Evolutionary conservation across 2,329 filamentous ascomycete species (phyloP).

Genomic region (Fusarium burgessii): DNA sequence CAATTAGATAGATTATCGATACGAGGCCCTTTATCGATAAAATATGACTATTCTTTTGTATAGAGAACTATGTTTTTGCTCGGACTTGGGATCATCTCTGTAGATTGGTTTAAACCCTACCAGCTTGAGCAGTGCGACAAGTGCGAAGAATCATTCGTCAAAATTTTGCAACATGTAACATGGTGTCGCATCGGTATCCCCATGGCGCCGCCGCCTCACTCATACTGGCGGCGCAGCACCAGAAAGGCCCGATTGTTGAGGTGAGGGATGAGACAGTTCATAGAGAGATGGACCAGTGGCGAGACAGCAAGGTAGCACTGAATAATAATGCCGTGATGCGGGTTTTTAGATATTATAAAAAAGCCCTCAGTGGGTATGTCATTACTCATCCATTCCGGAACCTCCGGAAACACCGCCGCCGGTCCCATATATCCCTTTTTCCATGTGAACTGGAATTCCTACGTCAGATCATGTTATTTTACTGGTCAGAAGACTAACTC

Average conservation of each 20-base stretch:
- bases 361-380: background rate
- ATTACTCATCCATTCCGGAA: background rate
- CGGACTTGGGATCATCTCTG: too few relatives aligned
- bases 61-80: too few relatives aligned
- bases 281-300: fast-evolving
- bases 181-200: background rate
- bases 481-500: background rate
- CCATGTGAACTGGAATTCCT: background rate
- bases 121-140: too few relatives aligned
- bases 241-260: background rate
- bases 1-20: too few relatives aligned
- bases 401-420: background rate
- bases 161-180: background rate
- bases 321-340: background rate
- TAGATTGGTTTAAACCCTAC: too few relatives aligned
- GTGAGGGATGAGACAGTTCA: fast-evolving
- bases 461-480: background rate
- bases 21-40: too few relatives aligned
- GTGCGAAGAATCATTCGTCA: too few relatives aligned
- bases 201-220: background rate
- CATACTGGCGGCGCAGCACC: background rate
- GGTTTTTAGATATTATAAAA: background rate
- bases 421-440: background rate
- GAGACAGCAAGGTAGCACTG: background rate
- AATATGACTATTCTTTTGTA: too few relatives aligned